These are phyloP conservation scores for Phaffomyces opuntiae DNA, from an alignment of 805 yeast species.

Conservation along the genomic window DNA sequence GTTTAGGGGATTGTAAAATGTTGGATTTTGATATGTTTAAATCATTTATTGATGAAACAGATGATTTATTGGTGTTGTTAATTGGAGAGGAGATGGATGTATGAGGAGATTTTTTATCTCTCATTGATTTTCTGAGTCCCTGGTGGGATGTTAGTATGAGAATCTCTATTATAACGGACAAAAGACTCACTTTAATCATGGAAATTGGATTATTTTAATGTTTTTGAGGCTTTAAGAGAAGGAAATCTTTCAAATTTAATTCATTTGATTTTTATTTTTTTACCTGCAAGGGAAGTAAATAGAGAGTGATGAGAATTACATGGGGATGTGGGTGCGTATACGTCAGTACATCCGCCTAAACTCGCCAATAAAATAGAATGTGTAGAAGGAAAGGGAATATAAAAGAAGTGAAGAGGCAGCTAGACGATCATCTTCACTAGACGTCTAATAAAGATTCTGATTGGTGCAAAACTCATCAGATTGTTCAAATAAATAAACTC, in stretches of 20 bases:
- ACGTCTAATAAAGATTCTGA: constrained; percentile 3
- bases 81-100: constrained; percentile 23
- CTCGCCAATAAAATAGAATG: neutral
- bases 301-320: constrained; percentile 2
- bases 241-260: too few species aligned
- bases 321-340: neutral
- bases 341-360: neutral
- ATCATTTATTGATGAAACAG: constrained; percentile 20
- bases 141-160: constrained; percentile 2
- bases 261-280: too few species aligned
- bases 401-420: neutral
- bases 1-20: constrained; percentile 52
- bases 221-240: too few species aligned
- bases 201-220: too few species aligned
- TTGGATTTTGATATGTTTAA: constrained; percentile 16
- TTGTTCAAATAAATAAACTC: constrained; percentile 15
- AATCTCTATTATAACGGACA: too few species aligned
- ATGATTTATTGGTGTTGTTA: constrained; percentile 7
- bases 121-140: constrained; percentile 25
- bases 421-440: neutral
- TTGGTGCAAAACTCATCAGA: constrained; percentile 6
- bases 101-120: constrained; percentile 19
- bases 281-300: neutral
- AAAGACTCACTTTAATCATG: constrained; percentile 9
- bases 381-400: neutral